Evolutionary conservation across 768 basidiomycete genomes (phyloP).

Genomic region (Austroboletus eburneus): DNA sequence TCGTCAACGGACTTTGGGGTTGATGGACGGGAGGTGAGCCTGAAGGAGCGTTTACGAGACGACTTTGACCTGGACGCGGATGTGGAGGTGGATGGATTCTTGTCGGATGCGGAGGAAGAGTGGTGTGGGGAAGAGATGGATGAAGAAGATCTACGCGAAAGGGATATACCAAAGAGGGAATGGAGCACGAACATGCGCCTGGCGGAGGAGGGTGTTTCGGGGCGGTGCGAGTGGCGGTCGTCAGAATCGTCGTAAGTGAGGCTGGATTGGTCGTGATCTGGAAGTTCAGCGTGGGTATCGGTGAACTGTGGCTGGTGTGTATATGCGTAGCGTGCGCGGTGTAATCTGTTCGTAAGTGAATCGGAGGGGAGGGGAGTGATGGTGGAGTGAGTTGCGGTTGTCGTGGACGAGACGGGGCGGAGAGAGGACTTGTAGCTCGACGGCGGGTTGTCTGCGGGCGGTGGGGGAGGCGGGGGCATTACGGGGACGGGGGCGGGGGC

Average conservation of each 20-base stretch:
- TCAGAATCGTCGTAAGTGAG: conserved; percentile 13
- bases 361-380: conserved; percentile 55
- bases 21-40: conserved; percentile 26
- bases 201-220: conserved; percentile 28
- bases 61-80: conserved; percentile 15
- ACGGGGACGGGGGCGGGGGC: conserved; percentile 9
- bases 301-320: conserved; percentile 9
- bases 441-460: conserved; percentile 6
- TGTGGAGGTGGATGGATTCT: conserved; percentile 24
- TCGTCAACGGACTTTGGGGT: conserved; percentile 29
- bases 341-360: conserved; percentile 19
- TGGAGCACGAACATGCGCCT: conserved; percentile 19
- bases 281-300: conserved; percentile 9
- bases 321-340: conserved; percentile 17
- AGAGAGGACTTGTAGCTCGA: conserved; percentile 39
- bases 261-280: conserved; percentile 12
- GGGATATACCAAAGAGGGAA: conserved; percentile 27
- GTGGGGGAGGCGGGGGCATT: not conserved
- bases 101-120: conserved; percentile 14
- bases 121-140: conserved; percentile 16
- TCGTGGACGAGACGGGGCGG: conserved; percentile 62
- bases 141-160: conserved; percentile 25
- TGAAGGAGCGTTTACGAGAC: conserved; percentile 30
- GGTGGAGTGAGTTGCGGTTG: conserved; percentile 58
- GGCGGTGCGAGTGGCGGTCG: conserved; percentile 21